Evolutionary conservation across 2,329 filamentous ascomycete species (phyloP).

Genomic region (Xylariaceae sp.): DNA sequence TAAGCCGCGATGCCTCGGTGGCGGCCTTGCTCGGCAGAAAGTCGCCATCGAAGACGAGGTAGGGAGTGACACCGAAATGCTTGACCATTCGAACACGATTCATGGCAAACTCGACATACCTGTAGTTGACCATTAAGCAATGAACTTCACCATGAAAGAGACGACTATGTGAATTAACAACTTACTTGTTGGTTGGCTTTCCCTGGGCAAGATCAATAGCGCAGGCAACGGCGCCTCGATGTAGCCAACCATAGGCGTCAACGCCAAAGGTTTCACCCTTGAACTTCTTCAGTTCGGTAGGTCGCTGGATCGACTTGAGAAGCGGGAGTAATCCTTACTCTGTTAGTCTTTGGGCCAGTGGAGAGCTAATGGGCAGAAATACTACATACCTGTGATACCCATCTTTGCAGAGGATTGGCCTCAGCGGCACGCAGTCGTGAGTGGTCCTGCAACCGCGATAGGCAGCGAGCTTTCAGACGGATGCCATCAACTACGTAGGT

Average conservation of each 20-base stretch:
- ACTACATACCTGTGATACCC: conserved; percentile 31
- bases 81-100: conserved; percentile 88
- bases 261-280: conserved; percentile 85
- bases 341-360: conserved; percentile 3
- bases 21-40: conserved; percentile 87
- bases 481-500: conserved; percentile 9
- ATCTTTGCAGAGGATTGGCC: conserved; percentile 20
- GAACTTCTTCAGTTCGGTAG: conserved; percentile 80
- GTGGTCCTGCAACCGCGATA: conserved; percentile 5
- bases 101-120: conserved; percentile 86
- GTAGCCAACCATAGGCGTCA: conserved; percentile 97
- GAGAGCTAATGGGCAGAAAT: neutral
- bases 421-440: neutral
- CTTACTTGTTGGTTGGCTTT: conserved; percentile 81
- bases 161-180: conserved; percentile 15
- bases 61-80: conserved; percentile 90
- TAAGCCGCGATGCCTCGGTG: conserved; percentile 74
- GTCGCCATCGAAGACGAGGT: conserved; percentile 93
- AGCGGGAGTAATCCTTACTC: conserved; percentile 69
- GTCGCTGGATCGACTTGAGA: conserved; percentile 93
- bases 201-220: conserved; percentile 84
- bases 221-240: conserved; percentile 85
- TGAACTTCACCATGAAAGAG: neutral
- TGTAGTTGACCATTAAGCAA: conserved; percentile 33
- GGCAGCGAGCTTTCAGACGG: conserved; percentile 2